Evolutionary conservation across 106 monocot genomes (phyloP).

Genomic region (Triglochin maritima): DNA sequence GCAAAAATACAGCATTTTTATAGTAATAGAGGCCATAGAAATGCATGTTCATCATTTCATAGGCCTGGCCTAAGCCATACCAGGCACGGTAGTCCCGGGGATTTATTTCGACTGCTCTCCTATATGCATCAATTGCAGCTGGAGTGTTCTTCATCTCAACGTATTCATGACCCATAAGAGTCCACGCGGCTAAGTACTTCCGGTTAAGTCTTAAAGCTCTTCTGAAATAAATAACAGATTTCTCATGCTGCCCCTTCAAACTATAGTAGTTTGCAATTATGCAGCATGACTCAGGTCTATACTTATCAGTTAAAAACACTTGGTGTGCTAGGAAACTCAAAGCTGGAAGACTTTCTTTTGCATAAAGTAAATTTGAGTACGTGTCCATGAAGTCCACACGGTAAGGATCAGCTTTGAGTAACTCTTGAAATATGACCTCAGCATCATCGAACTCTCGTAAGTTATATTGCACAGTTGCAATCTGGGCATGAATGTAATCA

Average conservation of each 20-base stretch:
- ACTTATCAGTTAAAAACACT: constrained; percentile 95
- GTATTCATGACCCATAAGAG: constrained; percentile 97
- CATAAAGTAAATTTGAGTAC: constrained; percentile 93
- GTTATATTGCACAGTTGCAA: constrained; percentile 75
- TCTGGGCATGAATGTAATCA: constrained; percentile 79
- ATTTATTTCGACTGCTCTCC: constrained; percentile 91
- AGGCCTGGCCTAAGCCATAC: constrained; percentile 95
- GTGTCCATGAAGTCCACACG: constrained; percentile 92
- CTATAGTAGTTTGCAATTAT: constrained; percentile 96
- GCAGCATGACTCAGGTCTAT: constrained; percentile 89
- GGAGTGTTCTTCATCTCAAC: constrained; percentile 99
- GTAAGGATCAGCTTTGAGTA: constrained; percentile 80
- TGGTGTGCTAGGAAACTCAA: constrained; percentile 85
- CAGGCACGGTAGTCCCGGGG: constrained; percentile 89
- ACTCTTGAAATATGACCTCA: constrained; percentile 90
- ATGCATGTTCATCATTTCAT: constrained; percentile 97
- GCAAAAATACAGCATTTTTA: constrained; percentile 65
- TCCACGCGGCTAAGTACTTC: constrained; percentile 92
- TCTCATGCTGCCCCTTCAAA: constrained; percentile 93
- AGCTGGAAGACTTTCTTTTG: constrained; percentile 73
- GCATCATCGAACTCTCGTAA: constrained; percentile 90
- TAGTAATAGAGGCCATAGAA: constrained; percentile 93
- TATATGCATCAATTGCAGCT: constrained; percentile 89
- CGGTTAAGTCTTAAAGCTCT: constrained; percentile 82
- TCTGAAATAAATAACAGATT: constrained; percentile 85